Evolutionary conservation across 345 rosid species (phyloP).

Genomic region (Linum usitatissimum): DNA sequence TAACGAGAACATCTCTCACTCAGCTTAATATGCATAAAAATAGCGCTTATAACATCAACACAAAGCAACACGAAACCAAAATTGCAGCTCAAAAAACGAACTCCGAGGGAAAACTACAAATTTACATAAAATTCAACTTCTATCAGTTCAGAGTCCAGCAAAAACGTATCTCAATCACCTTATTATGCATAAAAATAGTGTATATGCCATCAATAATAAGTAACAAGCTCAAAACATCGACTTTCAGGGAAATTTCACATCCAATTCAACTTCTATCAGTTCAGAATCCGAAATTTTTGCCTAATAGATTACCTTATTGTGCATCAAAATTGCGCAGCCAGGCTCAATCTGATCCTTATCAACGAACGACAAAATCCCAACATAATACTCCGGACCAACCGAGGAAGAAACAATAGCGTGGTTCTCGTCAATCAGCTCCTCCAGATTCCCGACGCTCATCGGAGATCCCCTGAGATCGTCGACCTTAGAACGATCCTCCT

Average conservation of each 20-base stretch:
- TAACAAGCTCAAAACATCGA: not conserved
- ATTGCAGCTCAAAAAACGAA: not conserved
- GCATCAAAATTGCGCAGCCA: constrained; percentile 31
- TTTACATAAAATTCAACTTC: not conserved
- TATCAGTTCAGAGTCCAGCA: not conserved
- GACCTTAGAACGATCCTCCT: constrained; percentile 14
- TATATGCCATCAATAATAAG: not conserved
- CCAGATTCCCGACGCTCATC: constrained; percentile 18
- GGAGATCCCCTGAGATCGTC: constrained; percentile 9
- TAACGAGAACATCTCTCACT: not conserved
- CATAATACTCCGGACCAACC: constrained; percentile 24
- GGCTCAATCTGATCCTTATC: constrained; percentile 34
- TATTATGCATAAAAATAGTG: not conserved
- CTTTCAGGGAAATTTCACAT: not conserved
- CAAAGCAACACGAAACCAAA: not conserved
- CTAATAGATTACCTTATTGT: constrained; percentile 17
- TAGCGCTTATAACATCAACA: not conserved
- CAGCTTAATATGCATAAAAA: not conserved
- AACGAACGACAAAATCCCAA: constrained; percentile 20
- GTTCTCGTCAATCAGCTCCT: constrained; percentile 23
- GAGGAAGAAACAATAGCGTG: constrained; percentile 23
- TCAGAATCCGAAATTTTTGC: not conserved
- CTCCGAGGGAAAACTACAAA: not conserved
- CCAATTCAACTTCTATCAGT: not conserved
- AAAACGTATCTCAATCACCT: not conserved